These are phyloP conservation scores for Daedaleopsis nitida DNA, from an alignment of 768 basidiomycete species.

Conservation along the genomic window DNA sequence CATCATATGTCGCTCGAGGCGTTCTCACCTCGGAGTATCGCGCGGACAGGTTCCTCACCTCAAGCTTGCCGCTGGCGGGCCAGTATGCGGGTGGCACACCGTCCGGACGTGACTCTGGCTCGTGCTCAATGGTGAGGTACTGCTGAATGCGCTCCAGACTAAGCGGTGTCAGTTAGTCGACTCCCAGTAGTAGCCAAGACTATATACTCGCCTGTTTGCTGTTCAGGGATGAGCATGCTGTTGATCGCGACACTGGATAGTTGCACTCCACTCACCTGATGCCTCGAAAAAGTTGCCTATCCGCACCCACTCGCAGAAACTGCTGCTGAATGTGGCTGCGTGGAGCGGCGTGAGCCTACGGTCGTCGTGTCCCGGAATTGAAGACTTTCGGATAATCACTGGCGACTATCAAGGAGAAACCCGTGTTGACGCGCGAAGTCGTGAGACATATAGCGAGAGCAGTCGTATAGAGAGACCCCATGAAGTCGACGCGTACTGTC, in stretches of 20 bases:
- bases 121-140: constrained; percentile 56
- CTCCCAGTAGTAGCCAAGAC: too few relatives aligned
- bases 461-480: constrained; percentile 52
- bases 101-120: constrained; percentile 39
- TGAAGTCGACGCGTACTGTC: background rate
- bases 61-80: constrained; percentile 55
- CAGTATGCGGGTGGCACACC: constrained; percentile 60
- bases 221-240: background rate
- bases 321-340: constrained; percentile 53
- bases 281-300: constrained; percentile 48
- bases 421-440: constrained; percentile 42
- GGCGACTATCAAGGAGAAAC: constrained; percentile 45
- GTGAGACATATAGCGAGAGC: constrained; percentile 46
- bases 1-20: too few relatives aligned
- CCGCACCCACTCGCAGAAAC: constrained; percentile 58
- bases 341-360: too few relatives aligned
- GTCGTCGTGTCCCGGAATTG: too few relatives aligned
- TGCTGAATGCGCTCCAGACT: constrained; percentile 53
- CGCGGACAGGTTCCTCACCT: constrained; percentile 51
- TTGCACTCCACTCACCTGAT: constrained; percentile 26
- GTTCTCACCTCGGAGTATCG: constrained; percentile 35
- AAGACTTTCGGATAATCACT: constrained; percentile 29
- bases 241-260: background rate
- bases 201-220: too few relatives aligned
- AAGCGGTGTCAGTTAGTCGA: background rate